Percentiles rank a stretch among this genome's conserved stretches.
phyloP scores from a whole-genome alignment of 1,139 yeast species.

The Yamadazyma siamensis region DNA sequence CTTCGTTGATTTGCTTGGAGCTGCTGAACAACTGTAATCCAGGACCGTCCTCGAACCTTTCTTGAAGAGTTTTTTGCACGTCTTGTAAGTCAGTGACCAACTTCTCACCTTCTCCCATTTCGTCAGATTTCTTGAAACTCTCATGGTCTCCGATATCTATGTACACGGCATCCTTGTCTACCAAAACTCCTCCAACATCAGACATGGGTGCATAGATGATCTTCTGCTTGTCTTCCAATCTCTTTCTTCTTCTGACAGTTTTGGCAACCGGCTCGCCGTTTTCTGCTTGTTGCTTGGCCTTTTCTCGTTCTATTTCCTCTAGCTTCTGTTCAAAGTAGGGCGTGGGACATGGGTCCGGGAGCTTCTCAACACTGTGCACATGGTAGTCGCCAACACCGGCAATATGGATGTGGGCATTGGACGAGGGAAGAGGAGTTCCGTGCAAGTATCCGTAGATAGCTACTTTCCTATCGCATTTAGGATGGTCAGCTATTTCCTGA shows the following conservation, averaged over 20 bases:
- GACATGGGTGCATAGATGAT: constrained; percentile 98
- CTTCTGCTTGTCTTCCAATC: constrained; percentile 91
- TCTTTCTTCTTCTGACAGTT: constrained; percentile 69
- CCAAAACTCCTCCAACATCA: constrained; percentile 95
- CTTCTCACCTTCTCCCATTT: constrained; percentile 77
- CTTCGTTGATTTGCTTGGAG: constrained; percentile 48
- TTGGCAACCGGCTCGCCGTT: constrained; percentile 54
- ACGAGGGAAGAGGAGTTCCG: constrained; percentile 79
- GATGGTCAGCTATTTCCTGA: constrained; percentile 67
- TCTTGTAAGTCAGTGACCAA: constrained; percentile 78
- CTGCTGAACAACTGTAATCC: constrained; percentile 72
- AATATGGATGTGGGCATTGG: constrained; percentile 81
- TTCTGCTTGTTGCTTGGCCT: constrained; percentile 58
- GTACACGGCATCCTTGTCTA: constrained; percentile 95
- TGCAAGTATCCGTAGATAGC: constrained; percentile 93
- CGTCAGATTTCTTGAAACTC: constrained; percentile 64
- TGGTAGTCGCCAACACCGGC: constrained; percentile 94
- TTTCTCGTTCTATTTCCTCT: constrained; percentile 75
- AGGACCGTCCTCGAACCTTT: constrained; percentile 57
- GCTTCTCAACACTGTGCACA: constrained; percentile 72
- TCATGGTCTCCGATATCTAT: constrained; percentile 76
- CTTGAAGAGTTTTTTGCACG: constrained; percentile 61
- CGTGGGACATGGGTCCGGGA: constrained; percentile 99
- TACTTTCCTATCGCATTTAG: constrained; percentile 82
- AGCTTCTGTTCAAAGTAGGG: constrained; percentile 85